phyloP scores from a whole-genome alignment of 345 rosid species.

The Bruguiera gymnorhiza region DNA sequence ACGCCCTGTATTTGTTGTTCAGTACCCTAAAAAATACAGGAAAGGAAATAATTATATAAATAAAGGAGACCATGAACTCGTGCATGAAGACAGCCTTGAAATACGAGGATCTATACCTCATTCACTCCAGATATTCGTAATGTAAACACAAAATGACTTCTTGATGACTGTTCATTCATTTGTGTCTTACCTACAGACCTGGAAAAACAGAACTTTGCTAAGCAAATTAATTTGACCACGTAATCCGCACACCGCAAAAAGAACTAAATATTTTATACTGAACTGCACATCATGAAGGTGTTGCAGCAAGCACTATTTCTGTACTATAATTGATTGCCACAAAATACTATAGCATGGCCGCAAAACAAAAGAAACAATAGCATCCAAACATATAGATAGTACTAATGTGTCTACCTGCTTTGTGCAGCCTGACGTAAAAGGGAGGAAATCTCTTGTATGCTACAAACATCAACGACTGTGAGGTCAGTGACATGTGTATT shows the following conservation, averaged over 20 bases:
- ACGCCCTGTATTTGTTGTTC: slow-evolving; percentile 96
- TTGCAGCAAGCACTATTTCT: no score
- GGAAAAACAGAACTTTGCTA: not conserved
- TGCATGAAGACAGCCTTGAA: not conserved
- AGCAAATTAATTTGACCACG: not conserved
- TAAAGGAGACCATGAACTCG: not conserved
- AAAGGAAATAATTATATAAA: slow-evolving; percentile 13
- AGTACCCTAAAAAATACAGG: slow-evolving; percentile 50
- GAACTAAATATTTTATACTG: not conserved
- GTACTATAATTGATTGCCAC: no score
- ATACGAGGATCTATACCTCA: slow-evolving; percentile 48
- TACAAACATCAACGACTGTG: slow-evolving; percentile 77
- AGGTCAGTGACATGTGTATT: slow-evolving; percentile 80
- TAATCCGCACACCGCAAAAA: not conserved
- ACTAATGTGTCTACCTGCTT: slow-evolving; percentile 59
- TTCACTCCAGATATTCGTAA: slow-evolving; percentile 80
- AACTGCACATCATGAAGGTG: not conserved
- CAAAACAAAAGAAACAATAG: not conserved
- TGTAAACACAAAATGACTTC: slow-evolving; percentile 88
- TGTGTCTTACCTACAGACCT: slow-evolving; percentile 92
- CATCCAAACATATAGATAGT: not conserved
- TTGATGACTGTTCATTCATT: slow-evolving; percentile 68
- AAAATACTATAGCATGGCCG: not conserved
- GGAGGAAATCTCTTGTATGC: slow-evolving; percentile 62
- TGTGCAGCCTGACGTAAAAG: slow-evolving; percentile 83